A percentile compares a stretch with the other conserved stretches of the same genome.
These are phyloP conservation scores for Trichoderma arundinaceum DNA, from an alignment of 2,329 filamentous ascomycete species.

Conservation along the genomic window DNA sequence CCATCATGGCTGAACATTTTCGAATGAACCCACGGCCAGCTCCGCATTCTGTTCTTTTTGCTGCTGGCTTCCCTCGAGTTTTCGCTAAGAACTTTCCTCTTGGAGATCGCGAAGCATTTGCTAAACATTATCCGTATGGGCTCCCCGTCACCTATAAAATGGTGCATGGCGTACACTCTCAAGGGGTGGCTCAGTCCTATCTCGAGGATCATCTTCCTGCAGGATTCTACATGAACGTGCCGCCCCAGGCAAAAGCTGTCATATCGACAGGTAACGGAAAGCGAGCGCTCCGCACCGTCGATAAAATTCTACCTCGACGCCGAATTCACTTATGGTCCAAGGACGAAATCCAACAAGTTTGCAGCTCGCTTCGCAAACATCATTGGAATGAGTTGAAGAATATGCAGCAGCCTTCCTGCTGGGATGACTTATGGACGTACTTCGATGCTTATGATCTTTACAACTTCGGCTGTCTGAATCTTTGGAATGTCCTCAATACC, in stretches of 20 bases:
- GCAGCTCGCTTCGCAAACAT: constrained; percentile 48
- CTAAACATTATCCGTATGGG: constrained; percentile 46
- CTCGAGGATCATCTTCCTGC: constrained; percentile 46
- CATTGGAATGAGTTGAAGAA: constrained; percentile 46
- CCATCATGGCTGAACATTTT: constrained; percentile 32
- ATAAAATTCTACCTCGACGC: constrained; percentile 40
- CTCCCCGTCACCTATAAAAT: constrained; percentile 46
- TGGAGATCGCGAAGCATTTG: constrained; percentile 39
- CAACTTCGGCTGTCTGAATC: constrained; percentile 53
- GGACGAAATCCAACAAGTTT: constrained; percentile 47
- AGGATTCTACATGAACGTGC: constrained; percentile 48
- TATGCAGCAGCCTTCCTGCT: constrained; percentile 43
- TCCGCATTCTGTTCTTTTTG: constrained; percentile 33
- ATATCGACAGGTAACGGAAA: constrained; percentile 49
- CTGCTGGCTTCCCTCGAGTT: constrained; percentile 35
- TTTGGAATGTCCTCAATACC: constrained; percentile 54
- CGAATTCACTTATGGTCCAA: constrained; percentile 48
- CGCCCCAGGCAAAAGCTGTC: constrained; percentile 41
- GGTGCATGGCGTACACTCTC: constrained; percentile 37
- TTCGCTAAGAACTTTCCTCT: constrained; percentile 37
- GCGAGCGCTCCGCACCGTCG: constrained; percentile 40
- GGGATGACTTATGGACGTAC: constrained; percentile 53
- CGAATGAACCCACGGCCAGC: constrained; percentile 25
- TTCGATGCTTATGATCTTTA: constrained; percentile 58
- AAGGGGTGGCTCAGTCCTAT: constrained; percentile 41